Evolutionary conservation across 2,329 filamentous ascomycete species (phyloP), one percentile per base, ranked within the genome.

Genomic region (Claviceps pazoutovae): DNA sequence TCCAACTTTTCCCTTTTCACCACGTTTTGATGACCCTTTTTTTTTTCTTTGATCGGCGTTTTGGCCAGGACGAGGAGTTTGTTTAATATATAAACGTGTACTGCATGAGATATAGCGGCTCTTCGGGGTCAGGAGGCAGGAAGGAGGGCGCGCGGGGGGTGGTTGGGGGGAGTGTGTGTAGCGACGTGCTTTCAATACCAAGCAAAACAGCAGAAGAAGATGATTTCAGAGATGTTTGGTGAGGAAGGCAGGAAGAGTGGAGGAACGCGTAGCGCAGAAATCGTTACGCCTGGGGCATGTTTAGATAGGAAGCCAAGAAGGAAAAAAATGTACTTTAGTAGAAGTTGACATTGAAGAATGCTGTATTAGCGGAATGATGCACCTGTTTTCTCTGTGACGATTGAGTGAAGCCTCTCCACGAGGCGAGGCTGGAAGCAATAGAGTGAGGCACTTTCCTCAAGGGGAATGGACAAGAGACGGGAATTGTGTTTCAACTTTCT

Each of bases 251-350:
- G 30, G 9, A 4, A 11, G 30, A 34, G 30, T 4, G 9, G 30
- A 34, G 30, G 30, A 34, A 34, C 9, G 9, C 30, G 30, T 34
- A 8, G 30, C 9, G 9, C 30, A 34, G 30, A 34, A 34, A 34
- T 11, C 7, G 30, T 23, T 39, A 49, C 17, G 34, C 4, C 13
- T 57, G 57, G 53, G 30, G 55, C 55, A 55, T 63, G 60, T 65
- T 57, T 66, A 65, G 63, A 66, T 57, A 54, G 58, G 55, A 58
- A 56, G 30, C 3, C 30, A 11, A 34, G 9, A 34, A 34, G 30
- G 30, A 60, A 63, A 59, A 63, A 59, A 63, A 58, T 70, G 67
- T 70, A 69, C 63, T 69, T 58, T 70, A 70, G 68, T 69, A 70
- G 66, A 70, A 59, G 61, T 60, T 62, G 63, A 63, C 59, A 60